Percentiles rank a stretch among this genome's conserved stretches.
phyloP scores from a whole-genome alignment of 116 monocot species.

The Zostera marina region DNA sequence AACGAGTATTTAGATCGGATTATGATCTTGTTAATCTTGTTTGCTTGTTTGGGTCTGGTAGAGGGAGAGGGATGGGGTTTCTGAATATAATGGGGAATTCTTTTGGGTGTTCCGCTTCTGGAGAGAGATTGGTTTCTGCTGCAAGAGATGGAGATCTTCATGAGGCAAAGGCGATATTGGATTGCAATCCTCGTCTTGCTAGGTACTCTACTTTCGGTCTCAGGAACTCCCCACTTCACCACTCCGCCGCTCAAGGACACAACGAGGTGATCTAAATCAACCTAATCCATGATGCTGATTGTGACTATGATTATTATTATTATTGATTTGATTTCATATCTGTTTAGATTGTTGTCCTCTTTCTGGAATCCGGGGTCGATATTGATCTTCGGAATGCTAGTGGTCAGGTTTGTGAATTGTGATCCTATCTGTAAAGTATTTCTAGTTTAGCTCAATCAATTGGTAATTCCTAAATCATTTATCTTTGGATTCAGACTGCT shows the following conservation, averaged over 20 bases:
- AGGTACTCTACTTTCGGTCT: conserved; percentile 89
- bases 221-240: conserved; percentile 86
- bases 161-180: conserved; percentile 80
- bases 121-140: conserved; percentile 88
- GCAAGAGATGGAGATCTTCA: conserved; percentile 90
- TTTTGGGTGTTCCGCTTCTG: conserved; percentile 91
- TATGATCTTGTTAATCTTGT: background rate
- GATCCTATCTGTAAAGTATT: background rate
- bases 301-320: too few relatives aligned
- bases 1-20: background rate
- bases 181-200: conserved; percentile 81
- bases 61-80: conserved; percentile 37
- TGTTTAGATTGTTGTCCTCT: conserved; percentile 63
- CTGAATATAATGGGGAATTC: conserved; percentile 81
- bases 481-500: conserved; percentile 48
- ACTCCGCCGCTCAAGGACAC: conserved; percentile 77
- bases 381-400: conserved; percentile 71
- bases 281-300: background rate
- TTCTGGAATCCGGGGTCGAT: conserved; percentile 90
- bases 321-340: background rate
- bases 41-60: background rate
- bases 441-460: background rate
- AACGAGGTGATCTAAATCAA: conserved; percentile 40
- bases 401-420: conserved; percentile 52
- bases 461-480: background rate